Percentiles rank a stretch among this genome's conserved stretches.
These are phyloP conservation scores for Pulveroboletus ravenelii DNA, from an alignment of 768 basidiomycete genomes.

Conservation along the genomic window DNA sequence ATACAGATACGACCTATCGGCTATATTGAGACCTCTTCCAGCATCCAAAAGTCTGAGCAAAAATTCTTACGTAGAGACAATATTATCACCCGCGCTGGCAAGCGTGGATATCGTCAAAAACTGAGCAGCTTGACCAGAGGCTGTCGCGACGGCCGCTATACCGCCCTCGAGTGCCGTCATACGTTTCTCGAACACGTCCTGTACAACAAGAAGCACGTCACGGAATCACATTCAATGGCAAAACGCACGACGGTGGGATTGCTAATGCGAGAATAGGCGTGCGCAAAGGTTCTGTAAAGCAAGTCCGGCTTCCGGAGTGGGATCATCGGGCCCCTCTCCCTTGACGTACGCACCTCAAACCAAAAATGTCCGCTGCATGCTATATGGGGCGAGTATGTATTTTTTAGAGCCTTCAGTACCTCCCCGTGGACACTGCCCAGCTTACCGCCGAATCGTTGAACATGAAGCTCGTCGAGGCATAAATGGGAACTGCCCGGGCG, in stretches of 20 bases:
- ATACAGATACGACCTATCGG: slow-evolving; percentile 15
- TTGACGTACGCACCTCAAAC: slow-evolving; percentile 6
- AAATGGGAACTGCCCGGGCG: slow-evolving; percentile 76
- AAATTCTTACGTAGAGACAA: slow-evolving; percentile 58
- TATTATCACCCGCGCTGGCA: slow-evolving; percentile 68
- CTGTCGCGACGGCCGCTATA: slow-evolving; percentile 64
- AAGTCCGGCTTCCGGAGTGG: neutral
- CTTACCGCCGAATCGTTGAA: slow-evolving; percentile 58
- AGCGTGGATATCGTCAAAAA: slow-evolving; percentile 64
- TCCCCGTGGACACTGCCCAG: slow-evolving; percentile 10
- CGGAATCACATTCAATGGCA: neutral
- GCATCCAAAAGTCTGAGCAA: slow-evolving; percentile 33
- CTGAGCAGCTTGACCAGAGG: slow-evolving; percentile 75
- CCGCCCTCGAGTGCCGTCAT: slow-evolving; percentile 82
- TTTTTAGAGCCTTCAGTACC: too few relatives aligned
- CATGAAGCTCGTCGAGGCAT: slow-evolving; percentile 65
- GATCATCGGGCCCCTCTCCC: too few relatives aligned
- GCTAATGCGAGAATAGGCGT: slow-evolving; percentile 18
- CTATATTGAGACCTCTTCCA: neutral
- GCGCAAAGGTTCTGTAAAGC: slow-evolving; percentile 1
- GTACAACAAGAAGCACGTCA: neutral
- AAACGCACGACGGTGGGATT: slow-evolving; percentile 19
- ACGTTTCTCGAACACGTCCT: slow-evolving; percentile 78
- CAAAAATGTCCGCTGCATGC: slow-evolving; percentile 15
- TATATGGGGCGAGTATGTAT: neutral